Conservation (phyloP, 257 asterid species). For the Vinca minor region DNA sequence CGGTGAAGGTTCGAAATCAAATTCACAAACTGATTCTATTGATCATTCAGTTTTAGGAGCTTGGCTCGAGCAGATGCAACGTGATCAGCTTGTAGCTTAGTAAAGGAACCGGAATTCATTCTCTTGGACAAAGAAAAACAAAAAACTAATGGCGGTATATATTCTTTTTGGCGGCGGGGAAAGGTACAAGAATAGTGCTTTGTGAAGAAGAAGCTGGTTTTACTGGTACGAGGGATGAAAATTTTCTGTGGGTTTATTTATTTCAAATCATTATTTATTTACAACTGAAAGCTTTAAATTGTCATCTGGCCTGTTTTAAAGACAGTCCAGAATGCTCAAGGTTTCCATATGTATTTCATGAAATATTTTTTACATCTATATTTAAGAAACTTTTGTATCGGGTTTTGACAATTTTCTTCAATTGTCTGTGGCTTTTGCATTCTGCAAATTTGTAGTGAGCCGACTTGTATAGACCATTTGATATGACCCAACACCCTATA, state of each 20-base stretch:
- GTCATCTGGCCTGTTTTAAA: conserved; percentile 40
- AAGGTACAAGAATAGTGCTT: neutral
- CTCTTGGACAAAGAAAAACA: conserved; percentile 30
- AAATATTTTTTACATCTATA: conserved; percentile 6
- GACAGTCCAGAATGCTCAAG: conserved; percentile 26
- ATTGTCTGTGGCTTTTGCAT: too few relatives aligned
- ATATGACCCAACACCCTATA: too few relatives aligned
- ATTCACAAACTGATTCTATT: conserved; percentile 43
- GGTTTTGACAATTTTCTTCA: neutral
- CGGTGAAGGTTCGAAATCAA: conserved; percentile 69
- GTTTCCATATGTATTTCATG: conserved; percentile 23
- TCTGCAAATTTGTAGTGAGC: too few relatives aligned
- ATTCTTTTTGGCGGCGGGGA: conserved; percentile 33
- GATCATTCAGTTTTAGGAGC: conserved; percentile 82
- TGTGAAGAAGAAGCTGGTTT: conserved; percentile 8
- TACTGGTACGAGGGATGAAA: conserved; percentile 17
- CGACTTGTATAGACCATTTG: too few relatives aligned
- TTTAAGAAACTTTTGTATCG: neutral
- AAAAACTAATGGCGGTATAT: conserved; percentile 35
- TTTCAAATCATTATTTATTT: conserved; percentile 37
- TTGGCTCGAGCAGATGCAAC: conserved; percentile 95
- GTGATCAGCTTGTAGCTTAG: conserved; percentile 78
- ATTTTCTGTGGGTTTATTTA: conserved; percentile 31
- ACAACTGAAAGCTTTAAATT: conserved; percentile 30
- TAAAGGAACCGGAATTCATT: conserved; percentile 27